Evolutionary conservation across 2,329 filamentous ascomycete genomes (phyloP).

Genomic region (Claviceps monticola): DNA sequence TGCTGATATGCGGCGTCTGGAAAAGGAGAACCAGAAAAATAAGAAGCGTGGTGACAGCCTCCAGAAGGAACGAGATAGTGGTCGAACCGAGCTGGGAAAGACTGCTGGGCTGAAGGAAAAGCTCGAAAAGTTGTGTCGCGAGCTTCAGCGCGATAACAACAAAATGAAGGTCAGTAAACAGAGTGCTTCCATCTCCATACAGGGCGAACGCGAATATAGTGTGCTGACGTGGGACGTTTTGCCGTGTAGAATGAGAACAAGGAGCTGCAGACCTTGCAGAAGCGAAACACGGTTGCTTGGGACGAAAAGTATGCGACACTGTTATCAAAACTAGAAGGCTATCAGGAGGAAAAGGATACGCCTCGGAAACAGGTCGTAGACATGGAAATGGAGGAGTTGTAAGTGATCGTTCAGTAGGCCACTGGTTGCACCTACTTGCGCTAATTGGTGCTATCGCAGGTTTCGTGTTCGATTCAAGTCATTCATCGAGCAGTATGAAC

Average conservation of each 20-base stretch:
- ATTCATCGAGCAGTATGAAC: constrained; percentile 90
- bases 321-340: constrained; percentile 72
- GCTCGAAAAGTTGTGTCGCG: constrained; percentile 86
- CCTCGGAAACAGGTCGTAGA: constrained; percentile 70
- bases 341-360: constrained; percentile 75
- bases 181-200: background rate
- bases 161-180: constrained; percentile 66
- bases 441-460: constrained; percentile 28
- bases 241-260: constrained; percentile 70
- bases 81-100: constrained; percentile 77
- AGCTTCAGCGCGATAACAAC: constrained; percentile 94
- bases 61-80: constrained; percentile 92
- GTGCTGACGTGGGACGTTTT: constrained; percentile 12
- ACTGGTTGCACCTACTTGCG: background rate
- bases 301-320: constrained; percentile 74
- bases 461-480: constrained; percentile 84
- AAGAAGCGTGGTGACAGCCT: constrained; percentile 90
- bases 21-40: constrained; percentile 87
- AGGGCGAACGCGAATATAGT: background rate
- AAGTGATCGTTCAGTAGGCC: constrained; percentile 20
- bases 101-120: constrained; percentile 88
- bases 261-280: constrained; percentile 73
- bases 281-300: constrained; percentile 66
- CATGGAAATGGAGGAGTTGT: constrained; percentile 83
- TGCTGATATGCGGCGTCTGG: constrained; percentile 87